Percentiles rank a stretch among this genome's conserved stretches.
phyloP scores from a whole-genome alignment of 2,329 filamentous ascomycete species.

The Claviceps citrina region DNA sequence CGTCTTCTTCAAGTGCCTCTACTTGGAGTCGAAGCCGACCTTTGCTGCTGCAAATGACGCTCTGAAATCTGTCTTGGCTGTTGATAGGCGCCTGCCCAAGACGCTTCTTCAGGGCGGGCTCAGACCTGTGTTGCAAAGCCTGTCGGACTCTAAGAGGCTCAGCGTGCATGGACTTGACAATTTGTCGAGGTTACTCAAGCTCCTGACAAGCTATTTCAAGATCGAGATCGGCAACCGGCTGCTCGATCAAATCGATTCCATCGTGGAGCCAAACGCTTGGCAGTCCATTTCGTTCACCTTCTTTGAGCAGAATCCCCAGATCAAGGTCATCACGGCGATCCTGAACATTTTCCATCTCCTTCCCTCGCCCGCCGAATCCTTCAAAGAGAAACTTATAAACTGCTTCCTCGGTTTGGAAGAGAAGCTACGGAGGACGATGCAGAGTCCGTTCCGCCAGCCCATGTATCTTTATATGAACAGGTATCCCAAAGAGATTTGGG shows the following conservation, averaged over 20 bases:
- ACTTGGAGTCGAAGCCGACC: constrained; percentile 81
- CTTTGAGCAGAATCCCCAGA: constrained; percentile 79
- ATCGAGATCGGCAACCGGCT: constrained; percentile 88
- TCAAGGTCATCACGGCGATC: constrained; percentile 90
- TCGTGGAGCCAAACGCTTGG: constrained; percentile 64
- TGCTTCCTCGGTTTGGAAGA: constrained; percentile 81
- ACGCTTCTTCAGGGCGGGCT: constrained; percentile 89
- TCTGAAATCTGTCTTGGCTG: constrained; percentile 70
- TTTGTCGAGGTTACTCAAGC: constrained; percentile 70
- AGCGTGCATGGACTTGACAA: constrained; percentile 84
- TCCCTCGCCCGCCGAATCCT: constrained; percentile 73
- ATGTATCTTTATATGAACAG: constrained; percentile 87
- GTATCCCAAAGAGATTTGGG: constrained; percentile 79
- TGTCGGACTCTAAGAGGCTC: constrained; percentile 83
- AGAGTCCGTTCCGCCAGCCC: constrained; percentile 80
- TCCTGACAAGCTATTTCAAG: constrained; percentile 97
- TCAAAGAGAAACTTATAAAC: constrained; percentile 80
- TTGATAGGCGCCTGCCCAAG: constrained; percentile 85
- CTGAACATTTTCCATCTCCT: constrained; percentile 97
- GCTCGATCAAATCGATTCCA: constrained; percentile 84
- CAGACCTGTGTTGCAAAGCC: constrained; percentile 85
- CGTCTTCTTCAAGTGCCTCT: constrained; percentile 95
- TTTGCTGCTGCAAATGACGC: constrained; percentile 89
- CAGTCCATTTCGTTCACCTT: constrained; percentile 90
- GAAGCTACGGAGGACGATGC: constrained; percentile 68